Conservation (phyloP, 768 basidiomycete species). For the Auriscalpium microsporum region DNA sequence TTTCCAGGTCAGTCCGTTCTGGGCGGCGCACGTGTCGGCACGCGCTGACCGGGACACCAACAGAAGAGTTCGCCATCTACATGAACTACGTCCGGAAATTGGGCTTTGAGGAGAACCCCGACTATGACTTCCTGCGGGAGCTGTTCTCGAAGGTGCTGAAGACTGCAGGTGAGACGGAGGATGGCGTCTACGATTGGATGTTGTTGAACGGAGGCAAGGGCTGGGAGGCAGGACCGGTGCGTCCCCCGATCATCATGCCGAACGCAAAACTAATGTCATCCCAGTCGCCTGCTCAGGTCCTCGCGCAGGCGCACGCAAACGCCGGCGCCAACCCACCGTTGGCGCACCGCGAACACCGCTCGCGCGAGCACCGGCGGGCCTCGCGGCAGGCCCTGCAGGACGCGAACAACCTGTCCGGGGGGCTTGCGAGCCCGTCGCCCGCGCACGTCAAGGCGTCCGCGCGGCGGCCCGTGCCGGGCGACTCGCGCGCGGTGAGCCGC, state of each 20-base stretch:
- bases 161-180: slow-evolving; percentile 80
- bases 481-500: slow-evolving; percentile 41
- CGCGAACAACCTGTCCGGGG: slow-evolving; percentile 37
- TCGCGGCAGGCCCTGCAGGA: slow-evolving; percentile 50
- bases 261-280: not conserved
- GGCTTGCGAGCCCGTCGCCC: slow-evolving; percentile 58
- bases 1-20: slow-evolving; percentile 68
- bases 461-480: slow-evolving; percentile 39
- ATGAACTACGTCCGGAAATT: slow-evolving; percentile 99
- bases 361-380: slow-evolving; percentile 35
- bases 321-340: slow-evolving; percentile 43
- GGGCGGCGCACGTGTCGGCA: not conserved
- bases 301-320: slow-evolving; percentile 46
- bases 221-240: slow-evolving; percentile 83
- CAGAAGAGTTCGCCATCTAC: slow-evolving; percentile 97
- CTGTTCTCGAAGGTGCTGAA: slow-evolving; percentile 89
- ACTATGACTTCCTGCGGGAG: slow-evolving; percentile 96
- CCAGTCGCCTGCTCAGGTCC: slow-evolving; percentile 36
- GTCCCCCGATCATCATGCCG: slow-evolving; percentile 23
- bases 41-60: not conserved
- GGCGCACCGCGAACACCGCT: slow-evolving; percentile 43
- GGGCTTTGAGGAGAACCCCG: slow-evolving; percentile 94
- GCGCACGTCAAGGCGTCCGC: slow-evolving; percentile 54
- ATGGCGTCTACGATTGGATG: slow-evolving; percentile 97
- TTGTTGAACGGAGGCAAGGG: slow-evolving; percentile 88